Conservation (phyloP, 2,329 filamentous ascomycete species). For the Gnomoniopsis sp. region DNA sequence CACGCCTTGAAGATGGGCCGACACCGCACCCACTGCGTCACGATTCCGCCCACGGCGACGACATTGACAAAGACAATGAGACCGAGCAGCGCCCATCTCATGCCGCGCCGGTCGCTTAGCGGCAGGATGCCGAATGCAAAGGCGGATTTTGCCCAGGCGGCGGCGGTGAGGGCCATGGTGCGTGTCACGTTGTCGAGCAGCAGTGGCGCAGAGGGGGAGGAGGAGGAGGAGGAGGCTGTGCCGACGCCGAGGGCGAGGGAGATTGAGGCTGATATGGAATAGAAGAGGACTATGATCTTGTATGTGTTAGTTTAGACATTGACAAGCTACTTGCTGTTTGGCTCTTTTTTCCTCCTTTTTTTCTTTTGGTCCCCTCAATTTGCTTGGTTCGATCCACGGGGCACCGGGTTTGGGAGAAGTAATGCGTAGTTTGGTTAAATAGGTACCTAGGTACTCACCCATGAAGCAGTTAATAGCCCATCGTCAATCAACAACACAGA, state of each 20-base stretch:
- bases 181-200: slow-evolving; percentile 12
- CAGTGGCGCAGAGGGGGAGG: neutral
- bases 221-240: neutral
- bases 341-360: neutral
- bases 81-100: neutral
- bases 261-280: slow-evolving; percentile 6
- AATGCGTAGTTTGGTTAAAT: no score
- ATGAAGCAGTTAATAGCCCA: slow-evolving; percentile 7
- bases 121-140: slow-evolving; percentile 5
- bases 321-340: neutral
- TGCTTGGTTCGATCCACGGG: no score
- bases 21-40: slow-evolving; percentile 13
- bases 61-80: neutral
- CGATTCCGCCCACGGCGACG: neutral
- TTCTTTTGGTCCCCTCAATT: no score
- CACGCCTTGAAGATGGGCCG: slow-evolving; percentile 1
- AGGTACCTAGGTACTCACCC: neutral
- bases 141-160: slow-evolving; percentile 11
- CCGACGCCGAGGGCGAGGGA: slow-evolving; percentile 11
- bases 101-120: neutral
- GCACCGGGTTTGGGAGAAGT: no score
- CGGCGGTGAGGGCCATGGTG: neutral
- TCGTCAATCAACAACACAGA: slow-evolving; percentile 4
- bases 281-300: slow-evolving; percentile 9
- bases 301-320: neutral